phyloP scores from a whole-genome alignment of 371 early-diverging fungal genomes.

The Saksenaea oblongispora region DNA sequence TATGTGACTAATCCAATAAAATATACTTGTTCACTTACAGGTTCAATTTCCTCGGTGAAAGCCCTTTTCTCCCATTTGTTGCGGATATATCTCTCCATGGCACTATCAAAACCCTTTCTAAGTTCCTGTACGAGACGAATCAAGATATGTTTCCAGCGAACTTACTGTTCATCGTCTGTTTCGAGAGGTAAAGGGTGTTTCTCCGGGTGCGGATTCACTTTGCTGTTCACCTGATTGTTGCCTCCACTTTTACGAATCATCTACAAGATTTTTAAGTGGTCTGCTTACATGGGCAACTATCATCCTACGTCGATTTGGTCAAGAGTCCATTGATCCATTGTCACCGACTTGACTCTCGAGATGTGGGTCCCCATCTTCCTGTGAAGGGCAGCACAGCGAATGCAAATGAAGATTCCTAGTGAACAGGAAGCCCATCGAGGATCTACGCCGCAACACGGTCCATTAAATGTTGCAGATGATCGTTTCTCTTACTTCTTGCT shows the following conservation, averaged over 20 bases:
- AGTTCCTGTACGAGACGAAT: neutral
- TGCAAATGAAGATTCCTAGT: constrained; percentile 92
- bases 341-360: constrained; percentile 89
- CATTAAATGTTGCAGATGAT: neutral
- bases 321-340: constrained; percentile 91
- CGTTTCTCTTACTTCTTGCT: constrained; percentile 57
- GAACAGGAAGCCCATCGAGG: constrained; percentile 97
- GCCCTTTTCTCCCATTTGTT: constrained; percentile 90
- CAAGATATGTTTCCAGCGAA: neutral
- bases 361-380: constrained; percentile 93
- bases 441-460: constrained; percentile 50
- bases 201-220: constrained; percentile 70
- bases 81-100: constrained; percentile 89
- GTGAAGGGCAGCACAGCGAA: constrained; percentile 91
- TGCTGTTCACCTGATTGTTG: constrained; percentile 80
- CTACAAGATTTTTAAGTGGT: constrained; percentile 13
- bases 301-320: constrained; percentile 83
- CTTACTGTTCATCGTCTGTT: constrained; percentile 66
- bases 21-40: constrained; percentile 7
- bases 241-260: constrained; percentile 73
- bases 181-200: constrained; percentile 65
- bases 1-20: neutral
- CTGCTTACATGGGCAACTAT: neutral
- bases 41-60: constrained; percentile 50
- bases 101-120: constrained; percentile 38